phyloP scores from a whole-genome alignment of 345 rosid species.

The Eucalyptus viminalis region DNA sequence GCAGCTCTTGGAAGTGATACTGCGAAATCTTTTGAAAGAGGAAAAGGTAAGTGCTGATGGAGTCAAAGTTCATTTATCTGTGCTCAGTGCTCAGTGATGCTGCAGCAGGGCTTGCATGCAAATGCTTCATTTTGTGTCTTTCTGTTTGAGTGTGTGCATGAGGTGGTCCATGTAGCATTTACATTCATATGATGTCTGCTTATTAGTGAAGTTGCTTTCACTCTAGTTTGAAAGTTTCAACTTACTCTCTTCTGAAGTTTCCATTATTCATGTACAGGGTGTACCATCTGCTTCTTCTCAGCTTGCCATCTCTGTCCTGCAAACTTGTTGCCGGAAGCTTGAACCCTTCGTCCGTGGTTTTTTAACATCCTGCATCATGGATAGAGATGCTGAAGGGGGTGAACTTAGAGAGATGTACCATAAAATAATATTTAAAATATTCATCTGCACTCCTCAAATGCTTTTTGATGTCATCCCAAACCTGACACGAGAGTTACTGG shows the following conservation, averaged over 20 bases:
- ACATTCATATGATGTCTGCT: neutral
- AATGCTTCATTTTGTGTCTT: neutral
- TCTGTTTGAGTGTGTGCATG: neutral
- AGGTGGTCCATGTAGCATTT: neutral
- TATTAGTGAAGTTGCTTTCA: neutral
- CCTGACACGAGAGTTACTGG: constrained; percentile 72
- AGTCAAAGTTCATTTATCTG: neutral
- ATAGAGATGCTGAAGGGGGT: constrained; percentile 50
- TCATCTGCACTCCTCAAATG: constrained; percentile 65
- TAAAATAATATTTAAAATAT: constrained; percentile 60
- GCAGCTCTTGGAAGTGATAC: constrained; percentile 34
- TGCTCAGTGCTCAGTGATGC: neutral
- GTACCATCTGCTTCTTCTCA: constrained; percentile 38
- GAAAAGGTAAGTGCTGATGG: constrained; percentile 30
- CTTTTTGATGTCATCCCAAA: constrained; percentile 63
- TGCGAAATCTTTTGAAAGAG: constrained; percentile 68
- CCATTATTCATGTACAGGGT: constrained; percentile 15
- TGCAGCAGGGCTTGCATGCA: neutral
- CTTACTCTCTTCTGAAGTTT: neutral
- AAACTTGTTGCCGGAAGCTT: constrained; percentile 51
- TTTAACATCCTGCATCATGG: constrained; percentile 58
- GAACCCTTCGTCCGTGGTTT: constrained; percentile 69
- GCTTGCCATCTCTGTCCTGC: constrained; percentile 76
- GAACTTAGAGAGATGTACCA: constrained; percentile 76
- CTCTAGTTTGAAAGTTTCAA: neutral